These are phyloP conservation scores for Phaeodactylum tricornutum DNA, from an alignment of 108 stramenopile species.

Conservation along the genomic window DNA sequence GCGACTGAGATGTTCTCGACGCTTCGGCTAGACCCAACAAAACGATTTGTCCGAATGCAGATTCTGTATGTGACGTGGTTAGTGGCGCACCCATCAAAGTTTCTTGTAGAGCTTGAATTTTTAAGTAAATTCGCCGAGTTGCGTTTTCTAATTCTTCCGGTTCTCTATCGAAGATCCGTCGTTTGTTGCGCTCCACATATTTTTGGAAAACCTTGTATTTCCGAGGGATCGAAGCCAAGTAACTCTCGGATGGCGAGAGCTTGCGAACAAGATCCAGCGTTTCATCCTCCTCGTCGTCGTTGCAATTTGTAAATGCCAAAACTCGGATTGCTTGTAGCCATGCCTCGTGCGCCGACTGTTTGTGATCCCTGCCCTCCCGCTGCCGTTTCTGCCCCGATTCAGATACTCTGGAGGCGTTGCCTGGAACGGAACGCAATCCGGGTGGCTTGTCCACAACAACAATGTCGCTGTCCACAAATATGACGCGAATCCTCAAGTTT, in stretches of 20 bases:
- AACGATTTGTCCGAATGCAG: slow-evolving; percentile 52
- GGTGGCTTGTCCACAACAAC: slow-evolving; percentile 69
- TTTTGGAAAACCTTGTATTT: slow-evolving; percentile 31
- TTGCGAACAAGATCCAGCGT: neutral
- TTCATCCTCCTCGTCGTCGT: neutral
- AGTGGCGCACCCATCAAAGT: slow-evolving; percentile 37
- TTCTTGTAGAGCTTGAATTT: slow-evolving; percentile 24
- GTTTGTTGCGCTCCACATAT: slow-evolving; percentile 37
- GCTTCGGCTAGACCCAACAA: slow-evolving; percentile 21
- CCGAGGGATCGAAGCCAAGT: slow-evolving; percentile 39
- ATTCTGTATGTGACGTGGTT: slow-evolving; percentile 44
- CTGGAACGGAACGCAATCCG: slow-evolving; percentile 64
- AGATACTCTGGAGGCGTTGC: slow-evolving; percentile 38
- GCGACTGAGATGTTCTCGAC: slow-evolving; percentile 7
- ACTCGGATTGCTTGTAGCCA: slow-evolving; percentile 43
- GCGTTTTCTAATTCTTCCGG: neutral
- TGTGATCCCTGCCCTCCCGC: neutral
- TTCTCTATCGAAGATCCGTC: slow-evolving; percentile 27
- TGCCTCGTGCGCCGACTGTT: slow-evolving; percentile 44
- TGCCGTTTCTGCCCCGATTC: too few species aligned
- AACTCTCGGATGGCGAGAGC: neutral
- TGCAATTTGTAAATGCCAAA: slow-evolving; percentile 10
- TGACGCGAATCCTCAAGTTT: slow-evolving; percentile 30
- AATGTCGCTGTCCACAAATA: slow-evolving; percentile 46
- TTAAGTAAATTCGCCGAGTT: slow-evolving; percentile 8